These are phyloP conservation scores for Sarcomyxa edulis DNA, from an alignment of 768 basidiomycete genomes.

Conservation along the genomic window DNA sequence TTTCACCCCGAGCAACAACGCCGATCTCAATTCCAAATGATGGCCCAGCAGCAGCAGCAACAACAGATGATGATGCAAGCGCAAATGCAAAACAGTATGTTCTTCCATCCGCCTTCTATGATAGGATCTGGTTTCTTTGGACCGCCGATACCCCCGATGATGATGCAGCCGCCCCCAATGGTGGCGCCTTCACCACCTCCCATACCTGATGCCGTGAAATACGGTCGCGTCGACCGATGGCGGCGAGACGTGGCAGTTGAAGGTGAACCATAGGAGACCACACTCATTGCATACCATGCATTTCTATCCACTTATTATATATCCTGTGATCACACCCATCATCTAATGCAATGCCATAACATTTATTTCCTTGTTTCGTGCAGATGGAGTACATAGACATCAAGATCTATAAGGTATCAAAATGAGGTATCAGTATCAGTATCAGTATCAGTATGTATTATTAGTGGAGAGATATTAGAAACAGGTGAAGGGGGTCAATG, in stretches of 20 bases:
- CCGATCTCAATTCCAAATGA: constrained; percentile 59
- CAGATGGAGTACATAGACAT: too few relatives aligned
- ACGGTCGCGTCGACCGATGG: constrained; percentile 74
- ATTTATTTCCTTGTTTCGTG: too few relatives aligned
- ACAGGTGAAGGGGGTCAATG: too few relatives aligned
- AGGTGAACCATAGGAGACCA: constrained; percentile 30
- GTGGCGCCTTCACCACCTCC: constrained; percentile 60
- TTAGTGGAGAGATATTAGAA: too few relatives aligned
- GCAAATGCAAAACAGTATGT: constrained; percentile 71
- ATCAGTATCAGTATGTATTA: too few relatives aligned
- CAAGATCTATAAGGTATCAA: too few relatives aligned
- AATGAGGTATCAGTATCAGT: too few relatives aligned
- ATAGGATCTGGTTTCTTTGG: constrained; percentile 67
- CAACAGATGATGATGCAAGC: constrained; percentile 73
- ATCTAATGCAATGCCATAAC: too few relatives aligned
- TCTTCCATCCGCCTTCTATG: constrained; percentile 57
- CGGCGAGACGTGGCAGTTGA: constrained; percentile 73
- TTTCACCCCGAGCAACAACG: constrained; percentile 79
- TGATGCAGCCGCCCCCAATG: constrained; percentile 44
- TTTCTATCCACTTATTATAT: neutral
- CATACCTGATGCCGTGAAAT: constrained; percentile 59
- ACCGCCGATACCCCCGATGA: constrained; percentile 39
- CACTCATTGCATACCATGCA: neutral
- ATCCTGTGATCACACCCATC: too few relatives aligned
- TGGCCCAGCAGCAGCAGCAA: constrained; percentile 49